Base-by-base conservation (phyloP, 2,329 filamentous ascomycete species). In the Pestalotiopsis sp. region DNA sequence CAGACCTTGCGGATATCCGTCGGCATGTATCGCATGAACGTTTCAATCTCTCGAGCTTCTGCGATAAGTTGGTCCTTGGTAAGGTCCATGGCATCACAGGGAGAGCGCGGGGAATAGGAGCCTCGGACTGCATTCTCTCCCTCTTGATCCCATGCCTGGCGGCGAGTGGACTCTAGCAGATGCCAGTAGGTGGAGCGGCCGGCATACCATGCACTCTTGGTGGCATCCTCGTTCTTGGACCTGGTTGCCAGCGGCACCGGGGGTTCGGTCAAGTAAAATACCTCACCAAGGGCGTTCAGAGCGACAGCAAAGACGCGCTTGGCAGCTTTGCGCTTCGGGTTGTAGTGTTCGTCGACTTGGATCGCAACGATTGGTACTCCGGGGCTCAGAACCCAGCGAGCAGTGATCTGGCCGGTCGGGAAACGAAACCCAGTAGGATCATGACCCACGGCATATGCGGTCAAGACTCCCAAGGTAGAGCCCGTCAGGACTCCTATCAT, bases 211-310 rank as follows among this genome's bases (percentile, higher is more conserved):
- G 94, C 93, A 70, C 90, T 83, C 70, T 87, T 89, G 69, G 91
- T 88, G 17, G 86, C 76, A 68, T 92, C 86, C 45, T 91, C 84
- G 2, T 81, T 78, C 71, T 82, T 85, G 45, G 80, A 79, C 68
- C 85, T 85, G 39, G 84, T 82, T 4, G 83, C 73, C 7, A 87
- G 83, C 23, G 86, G 83, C 45, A 85, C 85, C 0, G 93, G 94
- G 6, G 91, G 85, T 63, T 93, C 90, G 1, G 88, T 92, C 1
- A 98, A 84, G 73, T 95, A 97, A 79, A 92, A 98, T 0, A 97
- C 84, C 78, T 99, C 96, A 1, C 96, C 96, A 9, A 99, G 84
- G 0, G 96, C 95, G 78, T 99, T 99, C 66, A 99, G 81, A n/a
- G 90, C 93, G 57, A 95, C 91, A n/a, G 93, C 94, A 94, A 94